Evolutionary conservation across 176 grass and related monocot genomes (phyloP).

Genomic region (Bonia amplexicaulis): DNA sequence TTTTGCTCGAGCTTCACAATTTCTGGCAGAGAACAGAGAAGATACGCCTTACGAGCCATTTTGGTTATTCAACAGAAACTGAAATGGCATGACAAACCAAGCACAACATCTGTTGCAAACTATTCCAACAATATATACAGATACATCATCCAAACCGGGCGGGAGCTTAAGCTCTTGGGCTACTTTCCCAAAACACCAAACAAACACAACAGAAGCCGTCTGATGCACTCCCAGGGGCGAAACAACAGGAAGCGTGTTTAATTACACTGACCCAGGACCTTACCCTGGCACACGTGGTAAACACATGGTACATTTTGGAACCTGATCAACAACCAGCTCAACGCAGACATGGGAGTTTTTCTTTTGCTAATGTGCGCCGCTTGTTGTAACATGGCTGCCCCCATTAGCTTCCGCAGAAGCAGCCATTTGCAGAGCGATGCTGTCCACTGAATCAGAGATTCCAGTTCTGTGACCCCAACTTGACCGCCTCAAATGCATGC

Average conservation of each 20-base stretch:
- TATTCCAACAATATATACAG: slow-evolving; percentile 33
- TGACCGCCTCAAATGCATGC: slow-evolving; percentile 43
- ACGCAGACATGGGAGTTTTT: not conserved
- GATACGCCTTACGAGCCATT: not conserved
- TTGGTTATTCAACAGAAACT: not conserved
- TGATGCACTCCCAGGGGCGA: not conserved
- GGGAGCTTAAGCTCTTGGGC: slow-evolving; percentile 8
- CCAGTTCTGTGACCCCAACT: slow-evolving; percentile 43
- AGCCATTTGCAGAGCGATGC: not conserved
- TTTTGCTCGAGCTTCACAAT: not conserved
- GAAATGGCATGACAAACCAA: not conserved
- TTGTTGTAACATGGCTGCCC: not conserved
- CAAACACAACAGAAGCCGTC: slow-evolving; percentile 20
- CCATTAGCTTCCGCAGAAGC: not conserved
- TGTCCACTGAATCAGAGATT: slow-evolving; percentile 10
- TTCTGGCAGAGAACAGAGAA: not conserved
- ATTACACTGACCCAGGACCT: slow-evolving; percentile 33
- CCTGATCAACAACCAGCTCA: not conserved
- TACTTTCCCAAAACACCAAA: slow-evolving; percentile 25
- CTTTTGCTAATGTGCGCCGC: not conserved
- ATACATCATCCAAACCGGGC: slow-evolving; percentile 8
- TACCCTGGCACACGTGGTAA: slow-evolving; percentile 11
- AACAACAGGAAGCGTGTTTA: slow-evolving; percentile 20
- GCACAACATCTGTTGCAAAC: not conserved
- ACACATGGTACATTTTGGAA: slow-evolving; percentile 12